Conservation (phyloP, 257 asterid genomes). For the Lycium barbarum region DNA sequence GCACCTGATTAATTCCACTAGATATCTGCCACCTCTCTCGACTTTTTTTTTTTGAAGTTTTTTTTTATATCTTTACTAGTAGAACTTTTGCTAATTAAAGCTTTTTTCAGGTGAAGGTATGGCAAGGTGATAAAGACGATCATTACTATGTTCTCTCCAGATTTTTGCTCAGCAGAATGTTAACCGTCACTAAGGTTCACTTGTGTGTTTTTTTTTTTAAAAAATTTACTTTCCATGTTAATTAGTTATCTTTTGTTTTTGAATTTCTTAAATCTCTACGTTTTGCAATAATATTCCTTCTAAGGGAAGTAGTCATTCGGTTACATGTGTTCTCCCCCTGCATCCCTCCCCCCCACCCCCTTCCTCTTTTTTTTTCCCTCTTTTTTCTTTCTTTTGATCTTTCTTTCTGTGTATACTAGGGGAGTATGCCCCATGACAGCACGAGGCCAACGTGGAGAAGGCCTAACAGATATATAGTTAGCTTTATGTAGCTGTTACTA, state of each 20-base stretch:
- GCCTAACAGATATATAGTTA: too few relatives aligned
- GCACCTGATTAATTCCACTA: too few relatives aligned
- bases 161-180: constrained; percentile 95
- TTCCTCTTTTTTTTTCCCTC: too few relatives aligned
- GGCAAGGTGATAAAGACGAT: constrained; percentile 99
- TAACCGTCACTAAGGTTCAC: constrained; percentile 90
- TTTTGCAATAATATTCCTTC: background rate
- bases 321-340: too few relatives aligned
- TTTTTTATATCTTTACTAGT: background rate
- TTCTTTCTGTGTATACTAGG: background rate
- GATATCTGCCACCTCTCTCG: too few relatives aligned
- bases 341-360: too few relatives aligned
- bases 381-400: too few relatives aligned
- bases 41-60: too few relatives aligned
- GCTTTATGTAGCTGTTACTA: too few relatives aligned
- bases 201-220: background rate
- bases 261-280: background rate
- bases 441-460: too few relatives aligned
- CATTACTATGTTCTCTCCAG: constrained; percentile 97
- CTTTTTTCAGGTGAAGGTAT: constrained; percentile 82
- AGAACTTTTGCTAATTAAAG: background rate
- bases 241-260: background rate
- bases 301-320: background rate
- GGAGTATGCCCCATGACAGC: too few relatives aligned
- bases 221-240: background rate